Evolutionary conservation across 768 basidiomycete genomes (phyloP), one percentile per base, ranked within the genome.

Genomic region (Suillus bovinus): DNA sequence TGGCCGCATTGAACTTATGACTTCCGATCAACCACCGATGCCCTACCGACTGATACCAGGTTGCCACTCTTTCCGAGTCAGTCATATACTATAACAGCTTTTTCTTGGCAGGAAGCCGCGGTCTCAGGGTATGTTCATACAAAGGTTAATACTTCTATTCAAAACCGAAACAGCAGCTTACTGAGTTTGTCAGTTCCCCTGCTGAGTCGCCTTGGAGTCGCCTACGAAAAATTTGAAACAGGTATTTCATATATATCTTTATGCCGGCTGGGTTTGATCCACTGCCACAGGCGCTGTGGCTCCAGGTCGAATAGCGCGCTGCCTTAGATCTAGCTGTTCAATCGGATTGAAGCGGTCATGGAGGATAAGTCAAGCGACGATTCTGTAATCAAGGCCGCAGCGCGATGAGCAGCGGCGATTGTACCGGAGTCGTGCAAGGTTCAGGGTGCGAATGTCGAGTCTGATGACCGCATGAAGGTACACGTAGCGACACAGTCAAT

Each of bases 11-110:
- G 57, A 78, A 10, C n/a, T 11, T 22, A 67, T 59, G 17, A 75
- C 72, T 44, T 22, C 34, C 16, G 70, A 75, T 49, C 58, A 16
- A 75, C 72, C 42, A 16, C 34, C 16, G 70, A 75, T 49, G 71
- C 79, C 14, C 79, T 80, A 62, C 75, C 77, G 41, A 70, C 71
- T 63, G 67, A 68, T 59, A 8, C 20, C 8, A 7, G 8, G 8
- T 66, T 66, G 20, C 58, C n/a, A n/a, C 47, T 49, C 44, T 44
- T 22, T 34, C 33, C 39, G 17, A 39, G 16, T 47, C 14, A 24
- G 24, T 24, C 47, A 27, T 27, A 66, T 42, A 58, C 61, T 62
- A 63, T 67, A 66, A 58, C 70, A 22, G 55, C 72, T 33, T 66
- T 27, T 49, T 49, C 47, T 49, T 49, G 47, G 47, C 47, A 47